A percentile compares a stretch with the other conserved stretches of the same genome.
These are phyloP conservation scores for Closterium sp. DNA, from an alignment of 139 green algal genomes.

Conservation along the genomic window DNA sequence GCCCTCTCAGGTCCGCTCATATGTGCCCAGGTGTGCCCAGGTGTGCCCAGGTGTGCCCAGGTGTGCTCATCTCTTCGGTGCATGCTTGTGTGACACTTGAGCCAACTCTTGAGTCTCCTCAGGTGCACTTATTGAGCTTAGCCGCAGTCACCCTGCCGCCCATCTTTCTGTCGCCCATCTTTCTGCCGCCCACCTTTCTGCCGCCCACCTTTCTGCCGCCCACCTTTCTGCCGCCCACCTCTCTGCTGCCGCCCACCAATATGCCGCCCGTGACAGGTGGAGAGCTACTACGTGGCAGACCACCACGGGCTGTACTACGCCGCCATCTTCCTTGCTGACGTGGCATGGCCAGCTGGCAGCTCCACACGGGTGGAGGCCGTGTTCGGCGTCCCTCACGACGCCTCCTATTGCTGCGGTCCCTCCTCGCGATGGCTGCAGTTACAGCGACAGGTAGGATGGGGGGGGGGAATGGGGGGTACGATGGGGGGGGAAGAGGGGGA, in stretches of 20 bases:
- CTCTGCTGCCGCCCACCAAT: background rate
- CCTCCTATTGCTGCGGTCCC: constrained; percentile 4
- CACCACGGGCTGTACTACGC: constrained; percentile 16
- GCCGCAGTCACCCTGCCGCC: background rate
- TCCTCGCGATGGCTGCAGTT: background rate
- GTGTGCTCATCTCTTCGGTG: no score
- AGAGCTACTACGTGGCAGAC: constrained; percentile 13
- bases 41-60: no score
- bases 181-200: background rate
- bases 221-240: background rate
- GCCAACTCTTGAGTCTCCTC: no score
- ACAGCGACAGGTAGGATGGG: background rate
- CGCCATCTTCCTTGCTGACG: constrained; percentile 12
- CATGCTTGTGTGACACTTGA: no score
- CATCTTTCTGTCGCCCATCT: background rate
- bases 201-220: background rate
- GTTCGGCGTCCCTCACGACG: constrained; percentile 16
- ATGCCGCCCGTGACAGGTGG: background rate
- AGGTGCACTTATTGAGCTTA: no score
- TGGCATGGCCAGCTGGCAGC: constrained; percentile 1
- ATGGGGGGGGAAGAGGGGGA: background rate
- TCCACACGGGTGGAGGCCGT: constrained; percentile 4
- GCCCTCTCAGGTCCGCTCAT: background rate
- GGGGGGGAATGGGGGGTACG: background rate
- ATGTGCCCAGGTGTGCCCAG: no score